Base-by-base conservation (phyloP, 352 stramenopile species). In the Thalassiosira exigua region DNA sequence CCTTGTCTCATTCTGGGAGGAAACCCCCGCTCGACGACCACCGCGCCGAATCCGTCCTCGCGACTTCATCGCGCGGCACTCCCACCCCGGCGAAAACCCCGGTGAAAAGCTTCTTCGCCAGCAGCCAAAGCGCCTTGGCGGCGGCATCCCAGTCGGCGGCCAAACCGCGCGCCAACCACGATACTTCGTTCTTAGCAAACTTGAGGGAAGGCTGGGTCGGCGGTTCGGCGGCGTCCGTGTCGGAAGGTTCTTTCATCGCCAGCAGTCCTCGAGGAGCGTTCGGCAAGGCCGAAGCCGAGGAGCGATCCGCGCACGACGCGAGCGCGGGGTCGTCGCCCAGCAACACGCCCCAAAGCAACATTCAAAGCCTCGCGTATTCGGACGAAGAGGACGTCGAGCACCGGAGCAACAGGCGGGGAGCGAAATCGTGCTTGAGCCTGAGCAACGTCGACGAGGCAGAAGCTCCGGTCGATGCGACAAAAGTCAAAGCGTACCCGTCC, bases 81-180 rank as follows among this genome's bases (percentile, higher is more conserved):
- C n/a, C n/a, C n/a, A n/a, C n/a, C n/a, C n/a, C n/a, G n/a, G n/a
- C n/a, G 5, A 44, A 52, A 12, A 73, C 60, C 17, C 70, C 70
- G 29, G 61, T 60, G 0, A 70, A 41, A 27, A 58, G 39, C n/a
- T 73, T 79, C 17, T 79, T 74, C 33, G 41, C 54, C 24, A 48
- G 52, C 57, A 29, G 44, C 9, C 53, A 69, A 42, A 73, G 60
- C 39, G 70, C 68, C 14, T 57, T 69, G n/a, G 21, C 69, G 9
- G 68, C 46, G 33, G 57, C 26, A 32, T 27, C 54, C 19, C 11
- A 26, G 22, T 36, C 32, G 46, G 44, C 65, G n/a, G 24, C 46
- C 7, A 75, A 67, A 68, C 41, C 66, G 42, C 22, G 14, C 27
- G 9, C 19, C 36, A 19, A 60, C 26, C 42, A 42, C 36, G 61